Evolutionary conservation across 768 basidiomycete species (phyloP).

Genomic region (Naematelia aurantialba): DNA sequence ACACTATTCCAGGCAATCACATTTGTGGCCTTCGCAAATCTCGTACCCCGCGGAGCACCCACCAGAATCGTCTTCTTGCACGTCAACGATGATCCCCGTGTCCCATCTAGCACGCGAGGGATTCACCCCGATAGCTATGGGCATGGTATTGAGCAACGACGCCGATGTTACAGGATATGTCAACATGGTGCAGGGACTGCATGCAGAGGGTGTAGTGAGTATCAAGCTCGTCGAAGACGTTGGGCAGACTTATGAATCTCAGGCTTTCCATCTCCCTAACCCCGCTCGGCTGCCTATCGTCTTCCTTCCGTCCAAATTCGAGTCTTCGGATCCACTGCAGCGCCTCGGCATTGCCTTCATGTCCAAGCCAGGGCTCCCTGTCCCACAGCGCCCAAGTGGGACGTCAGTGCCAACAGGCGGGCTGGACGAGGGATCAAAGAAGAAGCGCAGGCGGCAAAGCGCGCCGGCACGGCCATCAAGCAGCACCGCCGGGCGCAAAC

Average conservation of each 20-base stretch:
- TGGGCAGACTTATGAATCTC: not conserved
- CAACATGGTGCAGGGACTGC: conserved; percentile 38
- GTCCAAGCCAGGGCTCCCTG: conserved; percentile 30
- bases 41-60: conserved; percentile 23
- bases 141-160: conserved; percentile 44
- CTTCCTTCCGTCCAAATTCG: conserved; percentile 45
- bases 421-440: conserved; percentile 17
- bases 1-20: conserved; percentile 29
- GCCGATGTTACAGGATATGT: conserved; percentile 28
- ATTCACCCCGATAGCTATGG: conserved; percentile 37
- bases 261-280: conserved; percentile 40
- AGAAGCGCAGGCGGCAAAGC: conserved; percentile 36
- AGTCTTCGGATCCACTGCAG: conserved; percentile 35
- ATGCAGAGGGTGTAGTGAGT: conserved; percentile 43
- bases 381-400: conserved; percentile 6
- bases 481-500: not conserved
- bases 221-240: not conserved
- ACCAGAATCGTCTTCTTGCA: conserved; percentile 10
- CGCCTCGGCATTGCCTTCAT: conserved; percentile 42
- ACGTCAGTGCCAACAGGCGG: not conserved
- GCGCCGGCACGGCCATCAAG: conserved; percentile 15
- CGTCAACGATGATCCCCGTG: conserved; percentile 39
- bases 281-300: conserved; percentile 32
- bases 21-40: conserved; percentile 30
- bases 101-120: conserved; percentile 41